phyloP scores from a whole-genome alignment of 441 rosid genomes.

The Capsella rubella region DNA sequence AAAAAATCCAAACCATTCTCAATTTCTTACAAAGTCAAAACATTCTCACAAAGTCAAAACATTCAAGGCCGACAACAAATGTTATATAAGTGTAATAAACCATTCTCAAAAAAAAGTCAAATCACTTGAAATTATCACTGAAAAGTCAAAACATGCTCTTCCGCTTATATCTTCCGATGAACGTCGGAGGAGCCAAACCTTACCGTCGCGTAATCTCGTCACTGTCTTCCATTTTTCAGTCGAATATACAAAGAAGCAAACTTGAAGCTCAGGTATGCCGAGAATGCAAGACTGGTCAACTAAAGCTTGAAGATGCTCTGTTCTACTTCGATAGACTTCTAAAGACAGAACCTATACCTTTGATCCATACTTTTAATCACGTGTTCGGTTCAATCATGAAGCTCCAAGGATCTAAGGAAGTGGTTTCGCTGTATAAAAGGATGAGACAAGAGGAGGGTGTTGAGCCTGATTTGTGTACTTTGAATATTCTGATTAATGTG shows the following conservation, averaged over 20 bases:
- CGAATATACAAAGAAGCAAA: neutral
- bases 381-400: no score
- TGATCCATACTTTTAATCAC: neutral
- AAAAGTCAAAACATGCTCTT: neutral
- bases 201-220: neutral
- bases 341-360: neutral
- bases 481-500: neutral
- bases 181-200: neutral
- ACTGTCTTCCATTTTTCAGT: neutral
- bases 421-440: no score
- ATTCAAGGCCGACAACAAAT: no score
- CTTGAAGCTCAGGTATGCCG: no score
- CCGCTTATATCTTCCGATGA: neutral
- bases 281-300: neutral
- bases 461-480: neutral
- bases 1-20: no score
- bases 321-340: neutral
- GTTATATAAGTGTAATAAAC: no score
- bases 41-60: no score
- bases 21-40: no score
- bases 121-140: no score
- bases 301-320: neutral
- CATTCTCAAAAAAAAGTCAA: no score
- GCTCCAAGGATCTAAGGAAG: no score
- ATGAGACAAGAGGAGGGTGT: no score